phyloP scores from a whole-genome alignment of 139 green algal species.

The Nannochloris sp. region DNA sequence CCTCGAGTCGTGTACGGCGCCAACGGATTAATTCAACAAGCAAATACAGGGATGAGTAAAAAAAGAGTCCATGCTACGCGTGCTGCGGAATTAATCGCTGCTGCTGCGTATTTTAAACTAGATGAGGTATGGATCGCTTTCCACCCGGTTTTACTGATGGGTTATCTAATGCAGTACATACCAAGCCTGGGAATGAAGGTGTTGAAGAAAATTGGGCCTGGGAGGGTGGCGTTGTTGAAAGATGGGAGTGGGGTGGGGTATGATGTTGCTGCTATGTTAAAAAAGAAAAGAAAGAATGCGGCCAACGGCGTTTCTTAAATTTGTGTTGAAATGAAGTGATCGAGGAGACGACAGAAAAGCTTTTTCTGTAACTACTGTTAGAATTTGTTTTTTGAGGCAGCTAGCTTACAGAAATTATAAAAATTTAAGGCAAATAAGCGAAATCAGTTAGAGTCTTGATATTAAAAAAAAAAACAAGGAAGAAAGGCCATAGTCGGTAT shows the following conservation, averaged over 20 bases:
- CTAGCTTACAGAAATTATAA: too few species aligned
- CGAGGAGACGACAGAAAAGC: too few species aligned
- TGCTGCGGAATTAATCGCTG: conserved; percentile 52
- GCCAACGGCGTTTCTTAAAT: too few species aligned
- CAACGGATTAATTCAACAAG: conserved; percentile 32
- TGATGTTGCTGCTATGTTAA: conserved; percentile 35
- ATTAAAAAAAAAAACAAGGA: too few species aligned
- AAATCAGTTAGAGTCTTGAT: too few species aligned
- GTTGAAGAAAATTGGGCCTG: conserved; percentile 62
- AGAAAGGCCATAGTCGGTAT: too few species aligned
- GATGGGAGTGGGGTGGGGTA: conserved; percentile 51
- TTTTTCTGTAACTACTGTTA: too few species aligned
- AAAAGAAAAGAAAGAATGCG: not conserved
- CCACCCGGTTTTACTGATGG: conserved; percentile 69
- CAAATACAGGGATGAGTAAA: conserved; percentile 11
- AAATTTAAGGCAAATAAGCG: too few species aligned
- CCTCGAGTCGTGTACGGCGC: conserved; percentile 51
- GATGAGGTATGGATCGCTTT: conserved; percentile 71
- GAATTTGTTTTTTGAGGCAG: too few species aligned
- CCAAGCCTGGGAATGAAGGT: conserved; percentile 49
- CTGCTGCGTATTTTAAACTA: conserved; percentile 54
- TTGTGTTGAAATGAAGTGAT: too few species aligned
- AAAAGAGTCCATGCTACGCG: conserved; percentile 24
- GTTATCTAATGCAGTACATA: conserved; percentile 39
- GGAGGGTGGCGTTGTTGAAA: conserved; percentile 42